Evolutionary conservation across 805 yeast genomes (phyloP), one percentile per base, ranked within the genome.

Genomic region (Candida hispaniensis): DNA sequence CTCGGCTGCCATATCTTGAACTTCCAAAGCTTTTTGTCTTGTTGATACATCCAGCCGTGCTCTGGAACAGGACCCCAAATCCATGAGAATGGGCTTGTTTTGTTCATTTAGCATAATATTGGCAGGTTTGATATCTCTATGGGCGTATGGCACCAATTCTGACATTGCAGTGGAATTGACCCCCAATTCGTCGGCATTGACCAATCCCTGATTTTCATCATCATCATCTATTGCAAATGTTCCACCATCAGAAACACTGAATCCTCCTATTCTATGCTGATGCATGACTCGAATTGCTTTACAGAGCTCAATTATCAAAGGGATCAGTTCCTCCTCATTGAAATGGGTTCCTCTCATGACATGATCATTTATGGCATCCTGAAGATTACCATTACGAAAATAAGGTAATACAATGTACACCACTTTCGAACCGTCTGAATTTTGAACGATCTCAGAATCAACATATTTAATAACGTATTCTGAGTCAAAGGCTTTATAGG

Each of bases 41-140:
- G 73, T 64, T 13, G 61, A 61, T 2, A 79, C 64, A 2, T 56
- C 47, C 2, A 71, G 49, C 4, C 76, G 60, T 0, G 93, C 88
- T 40, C 62, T 67, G 4, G 75, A 56, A 48, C 88, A 76, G 6
- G 91, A 77, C 6, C 96, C 94, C 39, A 86, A 59, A 51, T 88
- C 95, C 46, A 80, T 75, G 26, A 88, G 60, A 6, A 86, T 83
- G 0, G 93, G 93, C 9, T 68, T 52, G 2, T 82, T 83, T 41
- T 75, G 79, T 26, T 73, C 68, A 1, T 80, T 66, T 4, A 85
- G 58, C 86, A 86, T 77, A 11, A 85, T 71, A 50, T 82, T 86
- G 2, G 91, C 93, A 0, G 96, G 95, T 51, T 82, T 86, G 39
- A 86, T 59, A 52, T 86, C 95, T 39, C 85, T 59, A 54, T 86